A percentile compares a stretch with the other conserved stretches of the same genome.
Evolutionary conservation across 305 asterid genomes (phyloP).

Genomic region (Solanum chacoense): DNA sequence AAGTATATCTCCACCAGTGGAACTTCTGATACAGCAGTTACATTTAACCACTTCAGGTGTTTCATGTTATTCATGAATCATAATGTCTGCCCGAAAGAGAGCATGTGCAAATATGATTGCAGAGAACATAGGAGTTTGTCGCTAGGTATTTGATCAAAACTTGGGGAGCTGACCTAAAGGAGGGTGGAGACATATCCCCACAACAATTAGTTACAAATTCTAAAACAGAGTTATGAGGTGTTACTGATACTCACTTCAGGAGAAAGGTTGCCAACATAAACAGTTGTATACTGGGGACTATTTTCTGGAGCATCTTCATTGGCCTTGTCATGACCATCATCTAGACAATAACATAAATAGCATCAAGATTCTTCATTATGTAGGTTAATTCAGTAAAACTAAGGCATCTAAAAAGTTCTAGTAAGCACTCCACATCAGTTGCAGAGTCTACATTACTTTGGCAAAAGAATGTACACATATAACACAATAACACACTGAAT

Average conservation of each 20-base stretch:
- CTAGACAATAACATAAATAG: constrained; percentile 28
- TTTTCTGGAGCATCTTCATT: constrained; percentile 76
- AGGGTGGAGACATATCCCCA: neutral
- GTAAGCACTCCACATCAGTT: neutral
- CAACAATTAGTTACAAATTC: neutral
- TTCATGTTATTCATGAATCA: neutral
- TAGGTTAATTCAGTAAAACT: neutral
- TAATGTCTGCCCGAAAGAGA: neutral
- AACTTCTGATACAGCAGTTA: neutral
- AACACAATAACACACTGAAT: neutral
- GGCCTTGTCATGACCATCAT: constrained; percentile 59
- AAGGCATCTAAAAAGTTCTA: neutral
- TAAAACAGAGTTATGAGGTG: neutral
- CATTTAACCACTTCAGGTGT: neutral
- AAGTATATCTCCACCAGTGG: neutral
- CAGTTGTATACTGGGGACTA: constrained; percentile 82
- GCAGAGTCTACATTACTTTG: neutral
- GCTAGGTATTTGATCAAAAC: neutral
- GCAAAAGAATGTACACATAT: neutral
- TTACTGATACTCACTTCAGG: constrained; percentile 50
- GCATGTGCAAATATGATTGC: neutral
- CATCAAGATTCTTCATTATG: neutral
- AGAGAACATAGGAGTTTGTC: neutral
- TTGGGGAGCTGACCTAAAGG: neutral
- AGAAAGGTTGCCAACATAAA: constrained; percentile 90